These are phyloP conservation scores for Quercus alba DNA, from an alignment of 306 rosid genomes.

Conservation along the genomic window DNA sequence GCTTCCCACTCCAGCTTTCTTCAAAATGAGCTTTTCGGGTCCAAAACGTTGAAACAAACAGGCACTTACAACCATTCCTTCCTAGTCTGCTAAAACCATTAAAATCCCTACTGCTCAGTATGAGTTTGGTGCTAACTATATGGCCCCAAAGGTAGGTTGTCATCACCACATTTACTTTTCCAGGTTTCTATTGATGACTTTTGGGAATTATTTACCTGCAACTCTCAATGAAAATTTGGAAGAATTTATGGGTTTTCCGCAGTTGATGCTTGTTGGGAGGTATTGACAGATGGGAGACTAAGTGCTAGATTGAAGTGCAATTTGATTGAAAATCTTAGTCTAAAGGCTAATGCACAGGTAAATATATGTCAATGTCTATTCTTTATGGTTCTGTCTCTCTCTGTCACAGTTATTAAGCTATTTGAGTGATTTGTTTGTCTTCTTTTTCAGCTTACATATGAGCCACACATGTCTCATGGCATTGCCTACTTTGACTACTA, in stretches of 20 bases:
- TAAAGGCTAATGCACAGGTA: conserved; percentile 97
- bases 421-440: background rate
- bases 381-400: background rate
- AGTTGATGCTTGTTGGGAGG: conserved; percentile 95
- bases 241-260: conserved; percentile 5
- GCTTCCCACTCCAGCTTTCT: too few relatives aligned
- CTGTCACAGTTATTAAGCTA: background rate
- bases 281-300: conserved; percentile 88
- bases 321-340: conserved; percentile 64
- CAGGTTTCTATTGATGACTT: background rate
- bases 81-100: conserved; percentile 73
- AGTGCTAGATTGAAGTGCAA: conserved; percentile 87
- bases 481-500: conserved; percentile 58
- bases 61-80: conserved; percentile 66
- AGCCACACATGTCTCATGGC: conserved; percentile 97
- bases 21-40: too few relatives aligned
- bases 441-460: conserved; percentile 67
- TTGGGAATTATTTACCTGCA: too few relatives aligned
- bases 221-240: background rate
- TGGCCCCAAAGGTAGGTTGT: conserved; percentile 75
- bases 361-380: background rate
- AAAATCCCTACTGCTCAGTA: conserved; percentile 85
- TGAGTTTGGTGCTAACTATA: conserved; percentile 91
- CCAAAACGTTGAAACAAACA: too few relatives aligned
- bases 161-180: background rate